phyloP scores from a whole-genome alignment of 306 rosid species.

The Calophaca sinica region DNA sequence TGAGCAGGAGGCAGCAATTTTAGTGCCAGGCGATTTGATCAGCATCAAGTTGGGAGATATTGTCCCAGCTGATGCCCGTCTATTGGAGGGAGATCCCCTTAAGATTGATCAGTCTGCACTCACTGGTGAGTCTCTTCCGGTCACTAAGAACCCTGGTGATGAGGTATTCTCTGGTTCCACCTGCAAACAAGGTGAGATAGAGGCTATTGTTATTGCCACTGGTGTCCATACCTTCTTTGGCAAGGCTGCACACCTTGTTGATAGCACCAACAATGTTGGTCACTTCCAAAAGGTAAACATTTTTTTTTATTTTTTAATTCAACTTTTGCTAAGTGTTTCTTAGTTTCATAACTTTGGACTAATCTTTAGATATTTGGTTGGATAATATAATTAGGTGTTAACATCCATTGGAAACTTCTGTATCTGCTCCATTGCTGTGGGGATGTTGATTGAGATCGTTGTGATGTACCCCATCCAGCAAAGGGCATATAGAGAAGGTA shows the following conservation, averaged over 20 bases:
- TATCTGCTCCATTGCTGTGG: slow-evolving; percentile 82
- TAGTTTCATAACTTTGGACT: slow-evolving; percentile 11
- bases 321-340: background rate
- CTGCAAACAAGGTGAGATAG: slow-evolving; percentile 94
- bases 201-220: slow-evolving; percentile 92
- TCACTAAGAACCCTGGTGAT: slow-evolving; percentile 75
- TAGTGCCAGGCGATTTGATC: slow-evolving; percentile 91
- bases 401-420: slow-evolving; percentile 93
- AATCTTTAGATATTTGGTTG: slow-evolving; percentile 32
- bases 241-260: slow-evolving; percentile 96
- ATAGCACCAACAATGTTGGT: slow-evolving; percentile 94
- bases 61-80: slow-evolving; percentile 93
- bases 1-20: slow-evolving; percentile 77
- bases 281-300: slow-evolving; percentile 86
- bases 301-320: background rate
- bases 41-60: slow-evolving; percentile 96
- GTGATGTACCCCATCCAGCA: slow-evolving; percentile 82
- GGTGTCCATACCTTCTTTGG: slow-evolving; percentile 96
- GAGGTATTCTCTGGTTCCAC: slow-evolving; percentile 93
- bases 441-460: slow-evolving; percentile 83
- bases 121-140: slow-evolving; percentile 92
- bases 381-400: slow-evolving; percentile 68
- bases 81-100: slow-evolving; percentile 84
- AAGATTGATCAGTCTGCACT: slow-evolving; percentile 95
- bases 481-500: slow-evolving; percentile 85